Evolutionary conservation across 1,284 basidiomycete species (phyloP), one percentile per base, ranked within the genome.

Genomic region (Malassezia caprae): DNA sequence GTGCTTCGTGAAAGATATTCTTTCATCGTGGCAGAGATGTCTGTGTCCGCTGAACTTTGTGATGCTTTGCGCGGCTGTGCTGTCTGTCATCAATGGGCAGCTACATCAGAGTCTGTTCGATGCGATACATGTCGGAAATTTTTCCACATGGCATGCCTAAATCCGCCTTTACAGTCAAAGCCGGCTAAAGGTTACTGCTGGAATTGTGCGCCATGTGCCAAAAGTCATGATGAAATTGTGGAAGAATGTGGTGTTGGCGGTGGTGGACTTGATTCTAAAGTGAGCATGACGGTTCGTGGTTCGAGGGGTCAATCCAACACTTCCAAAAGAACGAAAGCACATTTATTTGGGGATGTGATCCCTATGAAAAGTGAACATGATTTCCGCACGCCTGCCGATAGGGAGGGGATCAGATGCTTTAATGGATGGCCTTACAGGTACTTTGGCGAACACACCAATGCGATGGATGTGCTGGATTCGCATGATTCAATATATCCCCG

Each of bases 161-260:
- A 85, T 59, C 93, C 94, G 21, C 91, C 93, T 2, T 79, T 98
- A n/a, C 78, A 81, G n/a, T 86, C 86, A 3, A 96, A 96, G 76
- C 94, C 93, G 2, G 88, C 90, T 17, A 84, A 90, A 62, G 94
- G 94, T 23, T 96, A 96, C 77, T 90, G 88, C 30, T 98, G 93
- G 93, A 90, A 89, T 4, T 98, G 94, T 68, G 88, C 88, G 0
- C 86, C 88, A 0, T 96, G 93, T 75, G 88, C 90, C 3, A 82
- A 83, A 47, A 81, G 83, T 65, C 86, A 93, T 69, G 89, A 57
- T 32, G 49, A 45, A 5, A 46, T 44, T 26, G 55, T 57, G 12
- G 49, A 57, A 13, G 55, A 57, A 21, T 44, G 51, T 11, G 56
- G 48, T 41, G 60, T 26, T 48, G 66, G 23, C 51, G 64, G 44